Conservation (phyloP, 2,329 filamentous ascomycete genomes). For the Graphilbum fragrans region DNA sequence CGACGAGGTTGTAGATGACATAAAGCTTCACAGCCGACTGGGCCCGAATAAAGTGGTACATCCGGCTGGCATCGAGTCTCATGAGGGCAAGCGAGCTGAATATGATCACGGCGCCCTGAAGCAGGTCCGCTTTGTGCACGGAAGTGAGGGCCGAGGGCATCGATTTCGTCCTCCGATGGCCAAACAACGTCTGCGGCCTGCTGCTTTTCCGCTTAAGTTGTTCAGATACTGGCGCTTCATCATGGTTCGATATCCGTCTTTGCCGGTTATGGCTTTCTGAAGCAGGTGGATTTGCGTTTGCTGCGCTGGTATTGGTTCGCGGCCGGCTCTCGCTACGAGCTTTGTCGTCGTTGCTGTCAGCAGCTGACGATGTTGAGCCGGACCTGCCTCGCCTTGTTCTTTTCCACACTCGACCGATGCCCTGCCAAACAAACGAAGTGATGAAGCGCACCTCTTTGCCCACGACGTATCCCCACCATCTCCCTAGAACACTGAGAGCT, state of each 20-base stretch:
- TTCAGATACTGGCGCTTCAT: neutral
- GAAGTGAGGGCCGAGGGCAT: slow-evolving; percentile 73
- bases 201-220: neutral
- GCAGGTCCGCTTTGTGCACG: slow-evolving; percentile 87
- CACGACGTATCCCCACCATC: slow-evolving; percentile 67
- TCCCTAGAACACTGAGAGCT: slow-evolving; percentile 61
- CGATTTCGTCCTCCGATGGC: slow-evolving; percentile 61
- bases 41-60: slow-evolving; percentile 95
- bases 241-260: no score
- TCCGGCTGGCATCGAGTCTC: slow-evolving; percentile 85
- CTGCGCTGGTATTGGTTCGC: neutral
- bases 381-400: slow-evolving; percentile 37
- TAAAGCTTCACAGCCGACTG: slow-evolving; percentile 97
- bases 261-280: no score
- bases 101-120: slow-evolving; percentile 82
- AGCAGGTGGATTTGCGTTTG: neutral
- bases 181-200: neutral
- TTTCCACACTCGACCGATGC: slow-evolving; percentile 67
- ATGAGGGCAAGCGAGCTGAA: slow-evolving; percentile 76
- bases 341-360: no score
- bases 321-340: no score
- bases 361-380: neutral
- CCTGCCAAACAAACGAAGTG: slow-evolving; percentile 64
- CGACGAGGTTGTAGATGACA: slow-evolving; percentile 95
- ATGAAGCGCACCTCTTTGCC: slow-evolving; percentile 62